A percentile compares a stretch with the other conserved stretches of the same genome.
These are phyloP conservation scores for Durotheca rogersii DNA, from an alignment of 495 filamentous ascomycete species.

Conservation along the genomic window DNA sequence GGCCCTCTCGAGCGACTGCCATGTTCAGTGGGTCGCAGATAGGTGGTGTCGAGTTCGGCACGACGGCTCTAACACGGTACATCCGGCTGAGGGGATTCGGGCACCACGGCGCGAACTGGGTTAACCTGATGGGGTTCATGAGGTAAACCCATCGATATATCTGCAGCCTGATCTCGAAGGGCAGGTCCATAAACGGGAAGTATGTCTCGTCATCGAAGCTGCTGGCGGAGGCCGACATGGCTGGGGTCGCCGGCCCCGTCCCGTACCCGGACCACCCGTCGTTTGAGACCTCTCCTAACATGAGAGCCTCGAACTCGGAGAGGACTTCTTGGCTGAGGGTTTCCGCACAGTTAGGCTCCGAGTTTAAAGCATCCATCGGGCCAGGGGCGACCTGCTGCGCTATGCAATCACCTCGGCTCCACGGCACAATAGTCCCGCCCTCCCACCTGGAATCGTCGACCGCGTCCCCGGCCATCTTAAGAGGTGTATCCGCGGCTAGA, in stretches of 20 bases:
- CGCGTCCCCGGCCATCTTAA: constrained; percentile 30
- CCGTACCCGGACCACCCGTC: constrained; percentile 27
- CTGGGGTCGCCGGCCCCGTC: constrained; percentile 34
- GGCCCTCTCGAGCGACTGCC: not conserved
- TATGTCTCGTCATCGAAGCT: constrained; percentile 1
- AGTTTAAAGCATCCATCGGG: not conserved
- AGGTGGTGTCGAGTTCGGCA: not conserved
- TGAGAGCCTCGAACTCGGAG: constrained; percentile 35
- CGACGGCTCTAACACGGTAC: constrained; percentile 32
- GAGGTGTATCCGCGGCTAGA: not conserved
- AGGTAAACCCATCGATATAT: constrained; percentile 39
- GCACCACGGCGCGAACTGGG: constrained; percentile 29
- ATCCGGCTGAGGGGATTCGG: constrained; percentile 29
- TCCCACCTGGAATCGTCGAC: constrained; percentile 41
- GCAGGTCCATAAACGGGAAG: constrained; percentile 35
- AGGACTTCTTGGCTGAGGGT: constrained; percentile 15
- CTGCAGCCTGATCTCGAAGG: constrained; percentile 38
- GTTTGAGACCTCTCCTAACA: constrained; percentile 29
- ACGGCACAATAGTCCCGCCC: constrained; percentile 28
- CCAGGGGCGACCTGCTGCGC: not conserved
- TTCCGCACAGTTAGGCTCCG: not conserved
- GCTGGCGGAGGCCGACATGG: constrained; percentile 33
- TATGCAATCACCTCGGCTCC: not conserved
- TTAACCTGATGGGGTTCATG: constrained; percentile 25
- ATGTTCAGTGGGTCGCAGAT: not conserved